Percentiles rank a stretch among this genome's conserved stretches.
phyloP scores from a whole-genome alignment of 768 basidiomycete genomes.

The Pleurotus giganteus region DNA sequence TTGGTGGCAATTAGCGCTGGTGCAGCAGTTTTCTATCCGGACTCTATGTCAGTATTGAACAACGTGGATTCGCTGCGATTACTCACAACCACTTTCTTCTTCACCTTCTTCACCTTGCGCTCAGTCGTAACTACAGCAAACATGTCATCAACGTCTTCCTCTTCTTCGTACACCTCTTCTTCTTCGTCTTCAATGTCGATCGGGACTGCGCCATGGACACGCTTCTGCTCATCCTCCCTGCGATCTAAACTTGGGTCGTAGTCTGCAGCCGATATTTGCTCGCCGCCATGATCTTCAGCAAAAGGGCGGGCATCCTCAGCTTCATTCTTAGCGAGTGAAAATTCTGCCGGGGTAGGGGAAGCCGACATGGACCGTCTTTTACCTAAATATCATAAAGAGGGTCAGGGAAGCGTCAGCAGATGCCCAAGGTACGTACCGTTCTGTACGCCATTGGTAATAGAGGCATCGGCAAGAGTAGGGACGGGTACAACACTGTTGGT shows the following conservation, averaged over 20 bases:
- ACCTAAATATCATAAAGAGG: conserved; percentile 31
- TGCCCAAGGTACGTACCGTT: conserved; percentile 17
- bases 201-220: conserved; percentile 42
- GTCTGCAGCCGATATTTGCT: conserved; percentile 88
- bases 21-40: conserved; percentile 44
- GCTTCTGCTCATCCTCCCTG: conserved; percentile 78
- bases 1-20: conserved; percentile 74
- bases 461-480: conserved; percentile 19
- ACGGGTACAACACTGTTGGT: conserved; percentile 42
- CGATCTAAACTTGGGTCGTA: conserved; percentile 81
- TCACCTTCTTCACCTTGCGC: conserved; percentile 53
- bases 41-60: background rate
- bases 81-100: conserved; percentile 54
- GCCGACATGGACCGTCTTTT: conserved; percentile 55
- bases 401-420: conserved; percentile 7
- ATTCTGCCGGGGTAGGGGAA: conserved; percentile 57
- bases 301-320: conserved; percentile 46
- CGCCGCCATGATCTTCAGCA: conserved; percentile 44
- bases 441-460: conserved; percentile 9
- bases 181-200: conserved; percentile 44
- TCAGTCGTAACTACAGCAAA: conserved; percentile 63
- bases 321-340: conserved; percentile 67
- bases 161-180: conserved; percentile 60
- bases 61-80: background rate
- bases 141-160: conserved; percentile 95